Evolutionary conservation across 345 rosid genomes (phyloP), one percentile per base, ranked within the genome.

Genomic region (Raphanus sativus): DNA sequence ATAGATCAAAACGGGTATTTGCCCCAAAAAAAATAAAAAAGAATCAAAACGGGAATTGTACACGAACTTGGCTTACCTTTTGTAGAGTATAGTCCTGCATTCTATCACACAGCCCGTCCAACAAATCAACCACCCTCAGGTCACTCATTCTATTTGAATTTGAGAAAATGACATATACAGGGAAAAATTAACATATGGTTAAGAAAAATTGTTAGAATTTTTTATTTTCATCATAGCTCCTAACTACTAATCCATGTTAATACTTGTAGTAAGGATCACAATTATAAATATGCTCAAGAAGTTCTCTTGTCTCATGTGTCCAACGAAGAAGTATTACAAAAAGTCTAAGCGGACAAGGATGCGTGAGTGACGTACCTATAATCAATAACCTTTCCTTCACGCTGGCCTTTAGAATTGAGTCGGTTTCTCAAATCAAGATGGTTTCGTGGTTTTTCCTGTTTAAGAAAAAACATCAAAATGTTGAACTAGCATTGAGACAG

Each of bases 341-440:
- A 48, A 42, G n/a, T n/a, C 55, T 48, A 48, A 48, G 17, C 55
- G 55, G 55, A 48, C 16, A 48, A n/a, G 17, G 55, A 65, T 61
- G 48, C 13, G 38, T 36, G 29, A 38, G 33, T 11, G 26, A 24
- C 29, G 17, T 85, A 89, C 97, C 94, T 86, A 89, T 92, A 95
- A 81, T 92, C 99, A 63, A 91, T 91, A 36, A 95, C 84, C 83
- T 95, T 92, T 62, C 99, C 99, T 85, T 79, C 81, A 11, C 97
- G 96, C 61, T 92, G 95, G 70, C 98, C 98, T 85, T 86, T 86
- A 28, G 97, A 89, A 76, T 92, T 91, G 75, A 94, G 82, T 2
- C 97, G 87, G 80, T 95, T 88, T 81, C 98, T 86, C 98, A 92
- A 82, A 77, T 95, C 99, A 86, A 92, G 87, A 86, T 95, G 97